Evolutionary conservation across 2,329 filamentous ascomycete species (phyloP), one percentile per base, ranked within the genome.

Genomic region (Fusarium pseudocircinatum): DNA sequence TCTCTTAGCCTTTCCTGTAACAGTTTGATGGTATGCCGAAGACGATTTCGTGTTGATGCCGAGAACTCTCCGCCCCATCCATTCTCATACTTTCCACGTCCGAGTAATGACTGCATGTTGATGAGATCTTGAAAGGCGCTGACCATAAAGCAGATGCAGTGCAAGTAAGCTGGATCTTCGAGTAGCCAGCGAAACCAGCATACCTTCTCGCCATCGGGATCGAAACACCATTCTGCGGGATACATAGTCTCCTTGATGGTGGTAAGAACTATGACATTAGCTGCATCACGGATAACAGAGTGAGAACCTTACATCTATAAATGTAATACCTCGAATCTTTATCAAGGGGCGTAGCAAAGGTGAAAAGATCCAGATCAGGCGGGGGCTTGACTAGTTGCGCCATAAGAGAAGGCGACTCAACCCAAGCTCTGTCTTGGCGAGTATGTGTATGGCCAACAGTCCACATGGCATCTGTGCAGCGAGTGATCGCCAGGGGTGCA

Each of bases 121-220:
- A 74, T 13, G 7, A 75, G 43, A 16, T 72, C 77, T 53, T 76
- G 63, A 24, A 78, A 67, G 8, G 74, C 62, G 56, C 73, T 75
- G 60, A 75, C 72, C 56, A 76, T 74, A 52, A 79, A 79, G 16
- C 79, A 67, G 6, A 74, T 30, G 4, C 70, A 70, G 50, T 80
- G 74, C 2, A 80, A 60, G 11, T 79, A 81, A 24, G 74, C 60
- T 0, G 69, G 53, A 28, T 81, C 78, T 39, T 72, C 64, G 4
- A 77, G 60, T 11, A 81, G 64, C 79, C 79, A 80, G n/a, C 74
- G 65, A 40, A 78, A 79, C 78, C 79, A 80, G 39, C 69, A 73
- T 34, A 28, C 66, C 9, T 74, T 78, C 37, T 67, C 63, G 6
- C 20, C 28, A 58, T 80, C 78, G 3, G 64, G 42, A 1, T 72